Conservation (phyloP, 2,329 filamentous ascomycete genomes). For the Penicillium sp. region DNA sequence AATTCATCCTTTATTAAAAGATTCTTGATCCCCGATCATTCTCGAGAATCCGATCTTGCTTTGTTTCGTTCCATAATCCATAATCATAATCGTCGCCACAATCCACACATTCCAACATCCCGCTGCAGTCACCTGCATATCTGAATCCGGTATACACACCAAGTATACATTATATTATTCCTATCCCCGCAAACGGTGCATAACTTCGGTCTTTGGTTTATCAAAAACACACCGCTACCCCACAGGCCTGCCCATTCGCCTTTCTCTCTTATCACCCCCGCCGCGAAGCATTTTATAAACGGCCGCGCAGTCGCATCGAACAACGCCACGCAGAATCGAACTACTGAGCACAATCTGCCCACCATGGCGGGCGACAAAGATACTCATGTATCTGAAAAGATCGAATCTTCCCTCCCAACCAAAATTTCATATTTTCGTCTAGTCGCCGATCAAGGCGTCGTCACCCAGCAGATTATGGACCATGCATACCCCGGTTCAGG, state of each 20-base stretch:
- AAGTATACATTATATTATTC: neutral
- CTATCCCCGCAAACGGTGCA: slow-evolving; percentile 15
- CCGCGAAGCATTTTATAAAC: neutral
- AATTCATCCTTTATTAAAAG: slow-evolving; percentile 5
- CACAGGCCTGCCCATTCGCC: neutral
- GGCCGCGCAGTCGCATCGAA: neutral
- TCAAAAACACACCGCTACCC: slow-evolving; percentile 1
- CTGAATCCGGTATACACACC: slow-evolving; percentile 9
- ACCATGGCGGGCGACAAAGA: slow-evolving; percentile 33
- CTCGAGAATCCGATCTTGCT: neutral
- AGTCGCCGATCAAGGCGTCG: slow-evolving; percentile 61
- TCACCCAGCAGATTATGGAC: slow-evolving; percentile 62
- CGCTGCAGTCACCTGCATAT: neutral
- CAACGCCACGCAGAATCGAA: neutral
- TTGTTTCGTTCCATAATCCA: neutral
- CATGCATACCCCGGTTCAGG: slow-evolving; percentile 64
- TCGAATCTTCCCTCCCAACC: slow-evolving; percentile 30
- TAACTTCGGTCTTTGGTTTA: slow-evolving; percentile 5
- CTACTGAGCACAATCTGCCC: slow-evolving; percentile 8
- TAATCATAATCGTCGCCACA: slow-evolving; percentile 1
- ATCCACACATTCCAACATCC: neutral
- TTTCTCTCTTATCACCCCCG: neutral
- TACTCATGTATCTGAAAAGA: slow-evolving; percentile 28
- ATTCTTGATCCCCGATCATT: neutral
- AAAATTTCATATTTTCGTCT: slow-evolving; percentile 53